Evolutionary conservation across 1,139 yeast species (phyloP).

Genomic region (Hemisphaericaspora xylanilytica): DNA sequence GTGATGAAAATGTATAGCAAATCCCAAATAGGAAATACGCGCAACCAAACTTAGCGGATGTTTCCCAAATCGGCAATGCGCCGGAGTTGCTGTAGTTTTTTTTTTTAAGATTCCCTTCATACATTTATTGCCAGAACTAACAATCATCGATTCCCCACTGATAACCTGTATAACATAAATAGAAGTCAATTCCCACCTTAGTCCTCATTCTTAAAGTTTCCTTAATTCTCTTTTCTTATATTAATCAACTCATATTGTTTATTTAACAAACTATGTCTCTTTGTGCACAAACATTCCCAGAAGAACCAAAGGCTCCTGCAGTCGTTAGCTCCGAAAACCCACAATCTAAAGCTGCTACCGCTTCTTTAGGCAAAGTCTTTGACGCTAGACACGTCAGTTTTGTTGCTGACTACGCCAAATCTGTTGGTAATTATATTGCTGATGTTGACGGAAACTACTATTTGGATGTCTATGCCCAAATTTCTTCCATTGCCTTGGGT

Average conservation of each 20-base stretch:
- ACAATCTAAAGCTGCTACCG: slow-evolving; percentile 43
- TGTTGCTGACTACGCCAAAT: slow-evolving; percentile 65
- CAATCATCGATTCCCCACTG: background rate
- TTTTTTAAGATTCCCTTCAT: no score
- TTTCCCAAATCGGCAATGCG: background rate
- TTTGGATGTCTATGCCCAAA: slow-evolving; percentile 74
- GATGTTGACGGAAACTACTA: slow-evolving; percentile 69
- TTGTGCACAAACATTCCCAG: slow-evolving; percentile 57
- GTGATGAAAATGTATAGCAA: background rate
- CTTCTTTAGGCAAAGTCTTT: slow-evolving; percentile 51
- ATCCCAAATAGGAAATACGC: slow-evolving; percentile 1
- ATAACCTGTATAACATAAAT: slow-evolving; percentile 1
- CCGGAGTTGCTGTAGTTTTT: no score
- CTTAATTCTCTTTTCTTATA: background rate
- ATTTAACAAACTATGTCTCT: slow-evolving; percentile 30
- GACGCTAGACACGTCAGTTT: slow-evolving; percentile 69
- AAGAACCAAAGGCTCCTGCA: slow-evolving; percentile 62
- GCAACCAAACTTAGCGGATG: background rate
- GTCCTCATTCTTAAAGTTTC: no score
- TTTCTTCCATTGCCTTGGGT: slow-evolving; percentile 75
- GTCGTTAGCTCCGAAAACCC: slow-evolving; percentile 54
- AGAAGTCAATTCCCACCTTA: no score
- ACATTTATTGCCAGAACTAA: no score
- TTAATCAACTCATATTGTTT: background rate
- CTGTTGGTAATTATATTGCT: slow-evolving; percentile 66